Evolutionary conservation across 2,329 filamentous ascomycete species (phyloP), one percentile per base, ranked within the genome.

Genomic region (Stromatinia cepivora): DNA sequence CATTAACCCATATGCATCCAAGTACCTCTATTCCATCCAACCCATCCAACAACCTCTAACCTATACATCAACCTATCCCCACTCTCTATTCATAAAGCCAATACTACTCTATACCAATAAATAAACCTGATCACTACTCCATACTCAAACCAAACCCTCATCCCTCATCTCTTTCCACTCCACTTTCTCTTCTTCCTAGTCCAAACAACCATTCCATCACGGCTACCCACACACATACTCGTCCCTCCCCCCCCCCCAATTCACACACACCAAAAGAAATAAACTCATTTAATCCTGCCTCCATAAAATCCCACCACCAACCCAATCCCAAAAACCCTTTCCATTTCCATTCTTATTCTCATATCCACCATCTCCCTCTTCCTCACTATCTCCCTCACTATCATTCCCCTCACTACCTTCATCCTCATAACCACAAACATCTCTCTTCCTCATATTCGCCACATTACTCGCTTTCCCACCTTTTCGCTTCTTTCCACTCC

Each of bases 291-390:
- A 63, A 52, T 63, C 59, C 46, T 63, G 59, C 28, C 59, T 63
- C 59, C 59, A 63, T 6, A 63, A 39, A 20, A 63, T 63, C 9
- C 59, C 59, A 4, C 59, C 59, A 7, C 59, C 59, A 36, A 63
- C 46, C 59, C 59, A 63, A 28, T 63, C 59, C 59, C 59, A 63
- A 28, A 62, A 63, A 2, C 45, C 46, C 31, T 52, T 61, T 17
- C 46, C 46, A 50, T 63, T 63, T 4, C 7, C 45, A 39, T 22
- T 28, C 3, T 31, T 15, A 22, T 34, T 34, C 13, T 22, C n/a
- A 11, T 50, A 9, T 13, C 50, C 25, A 20, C 22, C 25, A 31
- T 13, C 50, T 13, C 9, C 31, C 22, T 34, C 31, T 22, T 39
- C 34, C n/a, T 20, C 46, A 54, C 2, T 11, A 28, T 28, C 13